Base-by-base conservation (phyloP, 805 yeast species). In the Ogataea henricii region DNA sequence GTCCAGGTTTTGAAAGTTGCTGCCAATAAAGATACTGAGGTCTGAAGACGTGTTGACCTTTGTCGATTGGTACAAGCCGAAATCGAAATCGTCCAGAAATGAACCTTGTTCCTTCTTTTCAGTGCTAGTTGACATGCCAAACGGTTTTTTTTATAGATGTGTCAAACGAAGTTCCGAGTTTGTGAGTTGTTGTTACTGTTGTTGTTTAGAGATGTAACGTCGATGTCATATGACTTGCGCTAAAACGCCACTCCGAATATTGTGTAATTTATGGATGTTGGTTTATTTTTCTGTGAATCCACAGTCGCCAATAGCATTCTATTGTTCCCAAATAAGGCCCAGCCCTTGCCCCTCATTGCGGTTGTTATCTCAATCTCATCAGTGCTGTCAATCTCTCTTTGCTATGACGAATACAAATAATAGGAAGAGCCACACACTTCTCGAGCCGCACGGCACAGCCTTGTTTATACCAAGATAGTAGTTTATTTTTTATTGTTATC, bases 1-100 rank as follows among this genome's bases (percentile, higher is more conserved):
- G 36, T 59, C 63, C 29, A 58, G 49, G 26, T 55, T 63, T 13
- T 51, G 58, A 43, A 62, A 62, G 22, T 55, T 47, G 39, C 55
- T 48, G 53, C 59, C 55, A n/a, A 55, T 49, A 46, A 58, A 61
- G 20, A 53, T 45, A 5, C 63, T 51, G 13, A 61, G 48, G 36
- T 61, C 64, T 6, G 23, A 6, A 39, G 38, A 14, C 33, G 18
- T 10, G 43, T 21, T 10, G 45, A 33, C 14, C n/a, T 21, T 20
- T 9, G 54, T 18, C 7, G 51, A 27, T 17, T 45, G 42, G 22
- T 50, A 47, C 16, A 45, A 21, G 33, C 43, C 46, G 43, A 55
- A 52, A 32, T 55, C 56, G 26, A 55, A 55, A 23, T 55, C 56
- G 45, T 52, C 58, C 7, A 55, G 36, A 30, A 13, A 10, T 5